These are phyloP conservation scores for Aspergillus tamarii DNA, from an alignment of 2,329 filamentous ascomycete genomes.

Conservation along the genomic window DNA sequence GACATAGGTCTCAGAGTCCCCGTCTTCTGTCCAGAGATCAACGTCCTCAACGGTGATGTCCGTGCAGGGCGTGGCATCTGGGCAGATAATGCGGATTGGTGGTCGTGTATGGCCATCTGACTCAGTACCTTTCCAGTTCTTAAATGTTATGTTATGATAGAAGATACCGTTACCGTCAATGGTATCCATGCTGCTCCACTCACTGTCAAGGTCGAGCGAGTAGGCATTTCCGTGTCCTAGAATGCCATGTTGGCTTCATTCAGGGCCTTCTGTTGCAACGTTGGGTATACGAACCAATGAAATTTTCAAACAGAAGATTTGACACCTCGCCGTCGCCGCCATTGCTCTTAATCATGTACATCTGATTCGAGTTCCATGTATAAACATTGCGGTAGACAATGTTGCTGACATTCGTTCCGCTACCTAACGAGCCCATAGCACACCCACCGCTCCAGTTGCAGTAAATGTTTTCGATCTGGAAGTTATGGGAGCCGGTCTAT, in stretches of 20 bases:
- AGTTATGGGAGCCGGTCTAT: slow-evolving; percentile 54
- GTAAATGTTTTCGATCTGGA: slow-evolving; percentile 63
- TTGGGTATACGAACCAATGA: slow-evolving; percentile 43
- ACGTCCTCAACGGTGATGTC: slow-evolving; percentile 56
- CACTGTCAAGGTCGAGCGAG: slow-evolving; percentile 58
- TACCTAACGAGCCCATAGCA: slow-evolving; percentile 59
- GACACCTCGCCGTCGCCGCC: slow-evolving; percentile 58
- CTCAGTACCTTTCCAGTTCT: slow-evolving; percentile 58
- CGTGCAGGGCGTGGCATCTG: slow-evolving; percentile 55
- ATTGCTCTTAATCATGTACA: slow-evolving; percentile 65
- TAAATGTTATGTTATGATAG: slow-evolving; percentile 56
- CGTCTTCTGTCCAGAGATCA: slow-evolving; percentile 45
- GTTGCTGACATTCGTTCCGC: slow-evolving; percentile 53
- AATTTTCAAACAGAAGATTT: slow-evolving; percentile 58
- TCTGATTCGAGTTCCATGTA: slow-evolving; percentile 61
- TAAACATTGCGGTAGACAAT: slow-evolving; percentile 61
- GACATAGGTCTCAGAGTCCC: slow-evolving; percentile 32
- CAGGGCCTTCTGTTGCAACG: background rate
- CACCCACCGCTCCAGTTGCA: slow-evolving; percentile 65
- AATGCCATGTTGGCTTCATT: background rate
- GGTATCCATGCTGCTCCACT: slow-evolving; percentile 51
- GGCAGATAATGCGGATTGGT: slow-evolving; percentile 58
- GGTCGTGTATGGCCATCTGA: slow-evolving; percentile 55
- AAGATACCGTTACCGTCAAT: slow-evolving; percentile 55
- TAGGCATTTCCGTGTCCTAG: slow-evolving; percentile 61